phyloP scores from a whole-genome alignment of 2,329 filamentous ascomycete species.

The Diplodia mutila region DNA sequence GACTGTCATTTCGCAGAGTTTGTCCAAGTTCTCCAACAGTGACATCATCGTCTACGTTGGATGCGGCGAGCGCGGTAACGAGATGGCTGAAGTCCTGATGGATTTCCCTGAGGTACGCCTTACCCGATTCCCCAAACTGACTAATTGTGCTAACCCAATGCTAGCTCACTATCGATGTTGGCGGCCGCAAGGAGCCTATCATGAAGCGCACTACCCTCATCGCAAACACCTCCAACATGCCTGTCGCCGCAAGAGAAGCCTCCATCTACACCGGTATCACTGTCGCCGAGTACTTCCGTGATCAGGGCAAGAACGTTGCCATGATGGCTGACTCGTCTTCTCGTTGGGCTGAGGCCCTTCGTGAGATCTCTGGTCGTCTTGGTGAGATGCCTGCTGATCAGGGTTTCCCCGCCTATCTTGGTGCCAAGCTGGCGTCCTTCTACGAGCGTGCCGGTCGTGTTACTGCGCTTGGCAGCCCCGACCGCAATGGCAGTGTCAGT shows the following conservation, averaged over 20 bases:
- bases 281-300: conserved; percentile 94
- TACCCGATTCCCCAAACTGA: not conserved
- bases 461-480: conserved; percentile 82
- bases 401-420: conserved; percentile 96
- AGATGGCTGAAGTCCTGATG: conserved; percentile 99
- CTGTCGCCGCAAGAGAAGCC: conserved; percentile 94
- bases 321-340: conserved; percentile 99
- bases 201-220: conserved; percentile 99
- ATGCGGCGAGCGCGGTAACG: conserved; percentile 89
- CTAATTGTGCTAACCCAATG: conserved; percentile 29
- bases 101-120: conserved; percentile 84
- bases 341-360: conserved; percentile 96
- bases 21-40: conserved; percentile 99
- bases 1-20: conserved; percentile 97
- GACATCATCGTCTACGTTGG: conserved; percentile 99
- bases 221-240: conserved; percentile 99
- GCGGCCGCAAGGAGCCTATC: conserved; percentile 95
- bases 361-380: conserved; percentile 97
- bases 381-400: conserved; percentile 99
- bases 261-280: conserved; percentile 98
- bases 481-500: conserved; percentile 88
- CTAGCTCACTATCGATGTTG: conserved; percentile 85
- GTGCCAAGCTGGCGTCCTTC: conserved; percentile 96
- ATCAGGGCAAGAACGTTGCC: conserved; percentile 94
- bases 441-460: conserved; percentile 97